Conservation (phyloP, 331 rosid species). For the Phaseolus coccineus region DNA sequence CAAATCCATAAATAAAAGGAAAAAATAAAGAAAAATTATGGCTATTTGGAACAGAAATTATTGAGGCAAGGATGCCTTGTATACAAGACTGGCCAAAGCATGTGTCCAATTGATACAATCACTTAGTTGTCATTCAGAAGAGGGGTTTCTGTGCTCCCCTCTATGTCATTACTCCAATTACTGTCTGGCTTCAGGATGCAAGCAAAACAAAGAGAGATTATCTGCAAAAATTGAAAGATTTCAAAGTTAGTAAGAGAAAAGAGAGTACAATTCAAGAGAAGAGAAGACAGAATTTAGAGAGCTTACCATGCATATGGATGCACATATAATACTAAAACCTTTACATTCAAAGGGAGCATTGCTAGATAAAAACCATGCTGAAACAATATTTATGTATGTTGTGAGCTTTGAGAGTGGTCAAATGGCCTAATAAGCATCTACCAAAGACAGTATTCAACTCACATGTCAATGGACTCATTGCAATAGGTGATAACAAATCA, state of each 20-base stretch:
- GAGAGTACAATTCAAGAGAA: constrained; percentile 1
- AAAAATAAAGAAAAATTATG: not conserved
- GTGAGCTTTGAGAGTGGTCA: not conserved
- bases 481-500: constrained; percentile 74
- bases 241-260: constrained; percentile 18
- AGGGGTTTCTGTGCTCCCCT: constrained; percentile 53
- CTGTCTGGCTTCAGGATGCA: constrained; percentile 53
- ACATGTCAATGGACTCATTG: constrained; percentile 85
- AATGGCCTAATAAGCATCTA: constrained; percentile 3
- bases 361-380: constrained; percentile 78
- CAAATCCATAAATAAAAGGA: too few species aligned
- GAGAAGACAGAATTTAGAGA: constrained; percentile 22
- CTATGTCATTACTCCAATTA: constrained; percentile 39
- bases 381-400: constrained; percentile 37
- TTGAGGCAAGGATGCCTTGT: constrained; percentile 9
- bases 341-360: constrained; percentile 84
- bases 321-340: constrained; percentile 81
- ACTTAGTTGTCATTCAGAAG: constrained; percentile 52
- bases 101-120: constrained; percentile 14
- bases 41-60: not conserved
- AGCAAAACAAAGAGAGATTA: constrained; percentile 63
- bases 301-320: constrained; percentile 74
- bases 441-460: constrained; percentile 42
- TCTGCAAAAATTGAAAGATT: constrained; percentile 50
- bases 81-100: constrained; percentile 13